Evolutionary conservation across 2,329 filamentous ascomycete species (phyloP).

Genomic region (Emergomyces pasteurianus): DNA sequence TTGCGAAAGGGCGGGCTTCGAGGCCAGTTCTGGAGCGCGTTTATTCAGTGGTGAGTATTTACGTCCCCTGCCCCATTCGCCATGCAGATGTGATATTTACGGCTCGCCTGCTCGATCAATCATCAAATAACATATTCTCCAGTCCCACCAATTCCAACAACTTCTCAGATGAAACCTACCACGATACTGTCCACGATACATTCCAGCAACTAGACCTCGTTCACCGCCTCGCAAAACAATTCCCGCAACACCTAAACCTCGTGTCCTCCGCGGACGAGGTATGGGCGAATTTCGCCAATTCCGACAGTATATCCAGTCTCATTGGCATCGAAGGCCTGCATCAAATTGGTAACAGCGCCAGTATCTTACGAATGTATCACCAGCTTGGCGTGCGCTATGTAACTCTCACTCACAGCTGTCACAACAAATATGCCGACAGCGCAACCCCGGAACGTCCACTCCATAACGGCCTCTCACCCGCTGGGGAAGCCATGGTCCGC

Average conservation of each 20-base stretch:
- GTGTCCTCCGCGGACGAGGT: slow-evolving; percentile 44
- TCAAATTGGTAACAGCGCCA: slow-evolving; percentile 69
- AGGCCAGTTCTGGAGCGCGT: slow-evolving; percentile 92
- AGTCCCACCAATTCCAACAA: slow-evolving; percentile 7
- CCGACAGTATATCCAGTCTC: slow-evolving; percentile 60
- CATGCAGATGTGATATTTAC: not conserved
- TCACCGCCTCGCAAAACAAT: slow-evolving; percentile 49
- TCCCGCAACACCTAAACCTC: slow-evolving; percentile 49
- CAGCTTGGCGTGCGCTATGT: slow-evolving; percentile 73
- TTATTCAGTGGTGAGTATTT: slow-evolving; percentile 47
- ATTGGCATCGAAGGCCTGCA: slow-evolving; percentile 79
- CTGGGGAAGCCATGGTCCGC: slow-evolving; percentile 55
- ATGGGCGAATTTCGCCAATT: slow-evolving; percentile 54
- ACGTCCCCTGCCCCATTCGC: not conserved
- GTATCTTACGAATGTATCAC: slow-evolving; percentile 61
- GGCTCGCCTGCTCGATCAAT: no score
- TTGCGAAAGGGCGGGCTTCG: slow-evolving; percentile 53
- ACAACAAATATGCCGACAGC: slow-evolving; percentile 80
- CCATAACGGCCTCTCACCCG: slow-evolving; percentile 56
- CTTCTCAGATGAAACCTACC: slow-evolving; percentile 18
- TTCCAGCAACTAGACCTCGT: slow-evolving; percentile 66
- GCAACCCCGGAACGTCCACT: slow-evolving; percentile 42
- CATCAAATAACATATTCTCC: not conserved
- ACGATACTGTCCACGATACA: slow-evolving; percentile 51
- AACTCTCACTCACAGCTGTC: slow-evolving; percentile 86